A percentile compares a stretch with the other conserved stretches of the same genome.
Conservation (phyloP, 768 basidiomycete species). For the Exsudoporus frostii region DNA sequence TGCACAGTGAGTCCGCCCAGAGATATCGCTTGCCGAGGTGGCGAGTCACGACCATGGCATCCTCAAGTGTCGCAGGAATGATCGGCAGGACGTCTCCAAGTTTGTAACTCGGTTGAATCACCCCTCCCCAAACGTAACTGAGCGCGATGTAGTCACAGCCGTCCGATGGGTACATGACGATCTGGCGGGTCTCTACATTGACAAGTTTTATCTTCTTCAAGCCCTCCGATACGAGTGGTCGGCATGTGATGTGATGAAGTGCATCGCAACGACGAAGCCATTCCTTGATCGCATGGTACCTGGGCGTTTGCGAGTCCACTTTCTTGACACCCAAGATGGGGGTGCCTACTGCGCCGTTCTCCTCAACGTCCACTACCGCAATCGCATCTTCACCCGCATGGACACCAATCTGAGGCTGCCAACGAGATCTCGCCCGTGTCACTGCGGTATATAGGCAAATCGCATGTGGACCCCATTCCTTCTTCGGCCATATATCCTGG, state of each 20-base stretch:
- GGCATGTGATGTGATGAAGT: not conserved
- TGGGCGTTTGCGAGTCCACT: not conserved
- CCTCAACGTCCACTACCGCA: not conserved
- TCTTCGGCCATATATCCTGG: not conserved
- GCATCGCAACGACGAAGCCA: not conserved
- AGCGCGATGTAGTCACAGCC: not conserved
- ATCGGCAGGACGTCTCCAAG: not conserved
- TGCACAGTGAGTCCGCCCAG: not conserved
- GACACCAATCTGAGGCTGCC: constrained; percentile 3
- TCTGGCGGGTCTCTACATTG: not conserved
- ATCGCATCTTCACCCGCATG: not conserved
- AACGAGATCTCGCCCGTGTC: not conserved
- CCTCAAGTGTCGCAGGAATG: not conserved
- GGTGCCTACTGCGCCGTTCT: not conserved
- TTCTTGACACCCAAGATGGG: not conserved
- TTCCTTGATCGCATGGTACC: not conserved
- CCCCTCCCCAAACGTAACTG: not conserved
- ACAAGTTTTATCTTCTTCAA: not conserved
- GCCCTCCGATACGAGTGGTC: not conserved
- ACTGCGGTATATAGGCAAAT: not conserved
- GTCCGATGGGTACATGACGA: not conserved
- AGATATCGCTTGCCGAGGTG: not conserved
- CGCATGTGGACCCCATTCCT: not conserved
- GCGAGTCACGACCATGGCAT: not conserved
- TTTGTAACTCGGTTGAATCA: not conserved